phyloP scores from a whole-genome alignment of 2,329 filamentous ascomycete species.

The Arthrobotrys pseudoclavata region DNA sequence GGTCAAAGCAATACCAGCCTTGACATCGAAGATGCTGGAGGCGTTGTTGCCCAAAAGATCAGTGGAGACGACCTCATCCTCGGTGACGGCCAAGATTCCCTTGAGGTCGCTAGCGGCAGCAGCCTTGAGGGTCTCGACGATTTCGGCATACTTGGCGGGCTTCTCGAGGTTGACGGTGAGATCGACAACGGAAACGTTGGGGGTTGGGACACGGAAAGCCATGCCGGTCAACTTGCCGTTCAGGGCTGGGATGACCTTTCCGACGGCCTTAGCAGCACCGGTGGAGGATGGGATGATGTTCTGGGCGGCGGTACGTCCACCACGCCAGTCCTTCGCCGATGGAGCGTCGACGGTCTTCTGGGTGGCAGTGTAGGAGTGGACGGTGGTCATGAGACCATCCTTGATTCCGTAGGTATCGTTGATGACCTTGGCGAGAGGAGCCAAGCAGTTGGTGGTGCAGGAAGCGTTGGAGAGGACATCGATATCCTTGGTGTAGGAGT shows the following conservation, averaged over 20 bases:
- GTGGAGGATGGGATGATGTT: constrained; percentile 99
- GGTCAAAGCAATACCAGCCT: constrained; percentile 99
- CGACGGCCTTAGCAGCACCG: constrained; percentile 99
- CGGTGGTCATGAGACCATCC: constrained; percentile 99
- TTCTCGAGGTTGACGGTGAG: constrained; percentile 95
- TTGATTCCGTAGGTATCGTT: constrained; percentile 97
- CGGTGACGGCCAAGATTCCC: constrained; percentile 93
- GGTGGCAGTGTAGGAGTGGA: constrained; percentile 99
- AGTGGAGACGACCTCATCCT: constrained; percentile 94
- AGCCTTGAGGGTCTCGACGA: constrained; percentile 92
- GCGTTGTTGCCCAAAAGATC: constrained; percentile 92
- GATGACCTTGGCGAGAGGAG: constrained; percentile 98
- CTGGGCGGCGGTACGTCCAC: constrained; percentile 97
- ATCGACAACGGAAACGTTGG: constrained; percentile 99
- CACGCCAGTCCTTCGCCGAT: constrained; percentile 98
- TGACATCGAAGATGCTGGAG: constrained; percentile 99
- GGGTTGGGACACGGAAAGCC: constrained; percentile 98
- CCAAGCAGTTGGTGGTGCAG: constrained; percentile 99
- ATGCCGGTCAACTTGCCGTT: constrained; percentile 99
- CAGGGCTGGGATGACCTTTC: constrained; percentile 97
- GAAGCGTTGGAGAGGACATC: constrained; percentile 98
- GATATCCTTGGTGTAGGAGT: constrained; percentile 89
- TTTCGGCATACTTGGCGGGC: constrained; percentile 86
- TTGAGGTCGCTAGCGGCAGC: constrained; percentile 86
- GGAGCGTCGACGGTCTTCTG: constrained; percentile 99